These are phyloP conservation scores for Sporothrix brasiliensis DNA, from an alignment of 2,329 filamentous ascomycete species.

Conservation along the genomic window DNA sequence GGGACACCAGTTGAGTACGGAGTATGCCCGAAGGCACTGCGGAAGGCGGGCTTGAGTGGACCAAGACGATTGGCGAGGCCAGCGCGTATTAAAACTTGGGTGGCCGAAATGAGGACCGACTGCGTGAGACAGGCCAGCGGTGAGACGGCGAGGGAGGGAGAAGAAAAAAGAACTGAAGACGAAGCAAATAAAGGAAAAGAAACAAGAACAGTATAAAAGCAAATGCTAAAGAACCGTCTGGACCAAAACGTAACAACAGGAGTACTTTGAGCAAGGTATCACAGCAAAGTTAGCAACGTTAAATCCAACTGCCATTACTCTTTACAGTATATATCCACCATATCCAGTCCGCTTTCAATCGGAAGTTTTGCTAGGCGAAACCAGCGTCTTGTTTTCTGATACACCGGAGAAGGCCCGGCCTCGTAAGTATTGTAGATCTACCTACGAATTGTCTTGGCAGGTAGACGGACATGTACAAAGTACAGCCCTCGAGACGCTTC, in stretches of 20 bases:
- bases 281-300: too few relatives aligned
- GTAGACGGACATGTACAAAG: not conserved
- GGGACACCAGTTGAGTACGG: not conserved
- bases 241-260: too few relatives aligned
- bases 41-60: not conserved
- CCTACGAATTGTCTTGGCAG: not conserved
- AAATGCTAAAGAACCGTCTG: not conserved
- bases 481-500: too few relatives aligned
- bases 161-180: not conserved
- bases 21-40: not conserved
- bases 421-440: not conserved
- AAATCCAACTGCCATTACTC: too few relatives aligned
- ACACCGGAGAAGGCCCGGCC: constrained; percentile 30
- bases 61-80: not conserved
- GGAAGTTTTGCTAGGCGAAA: not conserved
- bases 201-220: not conserved
- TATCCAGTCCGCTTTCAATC: not conserved
- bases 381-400: not conserved
- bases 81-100: not conserved
- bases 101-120: constrained; percentile 23
- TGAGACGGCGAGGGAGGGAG: not conserved
- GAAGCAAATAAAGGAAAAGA: not conserved
- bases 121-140: constrained; percentile 1
- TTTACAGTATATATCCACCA: too few relatives aligned
- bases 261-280: too few relatives aligned